Percentiles rank a stretch among this genome's conserved stretches.
phyloP scores from a whole-genome alignment of 2,329 filamentous ascomycete genomes.

The Claviceps monticola region DNA sequence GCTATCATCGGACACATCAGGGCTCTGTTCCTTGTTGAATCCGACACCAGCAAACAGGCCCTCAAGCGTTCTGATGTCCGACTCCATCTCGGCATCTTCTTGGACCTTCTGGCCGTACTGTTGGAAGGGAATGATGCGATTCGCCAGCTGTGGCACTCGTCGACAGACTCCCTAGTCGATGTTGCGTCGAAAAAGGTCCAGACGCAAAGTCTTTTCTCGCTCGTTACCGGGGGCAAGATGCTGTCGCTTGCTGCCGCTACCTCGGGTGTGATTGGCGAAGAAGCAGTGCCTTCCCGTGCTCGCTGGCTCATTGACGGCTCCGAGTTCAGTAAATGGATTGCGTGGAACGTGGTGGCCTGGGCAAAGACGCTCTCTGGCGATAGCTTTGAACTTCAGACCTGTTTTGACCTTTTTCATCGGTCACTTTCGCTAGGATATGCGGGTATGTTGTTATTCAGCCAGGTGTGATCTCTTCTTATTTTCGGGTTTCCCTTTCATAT shows the following conservation, averaged over 20 bases:
- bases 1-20: constrained; percentile 60
- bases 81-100: constrained; percentile 28
- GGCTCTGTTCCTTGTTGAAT: constrained; percentile 39
- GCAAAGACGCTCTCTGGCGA: constrained; percentile 16
- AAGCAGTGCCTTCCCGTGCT: constrained; percentile 11
- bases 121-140: constrained; percentile 25
- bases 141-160: constrained; percentile 23
- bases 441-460: constrained; percentile 31
- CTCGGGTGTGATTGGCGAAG: constrained; percentile 30
- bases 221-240: constrained; percentile 35
- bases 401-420: constrained; percentile 38
- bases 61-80: constrained; percentile 26
- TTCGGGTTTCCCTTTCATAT: too few relatives aligned
- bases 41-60: constrained; percentile 24
- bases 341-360: constrained; percentile 42
- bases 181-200: constrained; percentile 17
- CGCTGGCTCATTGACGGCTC: constrained; percentile 52
- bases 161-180: constrained; percentile 12
- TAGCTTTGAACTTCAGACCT: constrained; percentile 25
- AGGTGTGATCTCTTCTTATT: background rate
- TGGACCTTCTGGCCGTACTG: constrained; percentile 30
- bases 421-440: constrained; percentile 58
- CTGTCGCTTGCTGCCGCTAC: constrained; percentile 42
- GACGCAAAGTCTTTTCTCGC: constrained; percentile 24
- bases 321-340: constrained; percentile 59